These are phyloP conservation scores for Tulasnella sp. DNA, from an alignment of 768 basidiomycete species.

Conservation along the genomic window DNA sequence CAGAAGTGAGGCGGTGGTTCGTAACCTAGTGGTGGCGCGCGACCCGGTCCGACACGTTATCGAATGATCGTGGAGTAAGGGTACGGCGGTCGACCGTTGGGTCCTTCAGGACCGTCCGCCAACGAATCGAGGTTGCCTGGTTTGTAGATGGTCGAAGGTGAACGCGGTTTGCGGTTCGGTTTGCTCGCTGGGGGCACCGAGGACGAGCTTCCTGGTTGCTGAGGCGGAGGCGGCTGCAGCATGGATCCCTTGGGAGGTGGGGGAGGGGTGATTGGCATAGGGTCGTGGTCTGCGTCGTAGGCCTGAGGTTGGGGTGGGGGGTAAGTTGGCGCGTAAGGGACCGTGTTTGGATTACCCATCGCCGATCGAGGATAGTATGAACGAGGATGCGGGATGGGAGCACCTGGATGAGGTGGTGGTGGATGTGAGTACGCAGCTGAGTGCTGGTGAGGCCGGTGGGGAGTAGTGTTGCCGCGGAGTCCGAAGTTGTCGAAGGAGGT, in stretches of 20 bases:
- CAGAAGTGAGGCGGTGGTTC: too few species aligned
- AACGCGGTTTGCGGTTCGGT: background rate
- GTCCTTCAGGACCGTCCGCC: constrained; percentile 8
- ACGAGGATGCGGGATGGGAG: constrained; percentile 29
- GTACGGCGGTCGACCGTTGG: constrained; percentile 29
- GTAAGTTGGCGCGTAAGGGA: background rate
- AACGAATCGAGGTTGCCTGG: constrained; percentile 9
- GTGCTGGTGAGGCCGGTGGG: background rate
- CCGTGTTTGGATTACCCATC: background rate
- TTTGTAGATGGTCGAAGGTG: background rate
- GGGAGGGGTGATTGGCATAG: background rate
- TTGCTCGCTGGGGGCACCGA: background rate
- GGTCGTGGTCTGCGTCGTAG: background rate
- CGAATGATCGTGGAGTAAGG: constrained; percentile 46
- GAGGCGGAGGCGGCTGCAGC: background rate
- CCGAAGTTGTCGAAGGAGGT: too few species aligned
- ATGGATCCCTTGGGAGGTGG: background rate
- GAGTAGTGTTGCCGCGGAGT: too few species aligned
- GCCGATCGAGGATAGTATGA: background rate
- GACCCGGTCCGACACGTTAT: constrained; percentile 58
- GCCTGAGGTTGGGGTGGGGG: background rate
- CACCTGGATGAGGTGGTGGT: constrained; percentile 33
- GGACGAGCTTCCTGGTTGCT: background rate
- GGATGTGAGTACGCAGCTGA: background rate
- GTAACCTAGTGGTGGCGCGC: too few species aligned